Percentiles rank a stretch among this genome's conserved stretches.
Conservation (phyloP, 2,329 filamentous ascomycete genomes). For the Colletotrichum horii region DNA sequence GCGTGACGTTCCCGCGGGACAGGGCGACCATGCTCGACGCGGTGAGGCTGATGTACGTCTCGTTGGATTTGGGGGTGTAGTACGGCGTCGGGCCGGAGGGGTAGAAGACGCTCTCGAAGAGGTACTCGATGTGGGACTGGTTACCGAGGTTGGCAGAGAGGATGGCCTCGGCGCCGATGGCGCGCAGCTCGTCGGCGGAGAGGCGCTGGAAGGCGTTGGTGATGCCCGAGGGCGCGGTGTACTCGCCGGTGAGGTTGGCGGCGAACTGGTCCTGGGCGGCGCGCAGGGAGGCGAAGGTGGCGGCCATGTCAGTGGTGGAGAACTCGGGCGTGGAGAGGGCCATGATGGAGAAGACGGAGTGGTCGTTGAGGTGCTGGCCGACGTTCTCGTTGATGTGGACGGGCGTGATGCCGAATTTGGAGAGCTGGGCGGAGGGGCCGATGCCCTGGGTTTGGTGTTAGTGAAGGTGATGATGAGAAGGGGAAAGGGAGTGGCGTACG, state of each 20-base stretch:
- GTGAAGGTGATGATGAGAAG: rapidly evolving
- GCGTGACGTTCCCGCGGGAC: slow-evolving; percentile 26
- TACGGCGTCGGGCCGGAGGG: slow-evolving; percentile 30
- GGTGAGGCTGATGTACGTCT: slow-evolving; percentile 30
- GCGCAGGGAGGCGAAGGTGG: slow-evolving; percentile 22
- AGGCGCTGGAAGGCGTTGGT: slow-evolving; percentile 29
- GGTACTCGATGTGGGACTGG: slow-evolving; percentile 31
- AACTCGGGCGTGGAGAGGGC: slow-evolving; percentile 26
- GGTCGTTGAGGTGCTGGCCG: slow-evolving; percentile 30
- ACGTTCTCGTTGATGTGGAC: slow-evolving; percentile 28
- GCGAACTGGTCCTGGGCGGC: slow-evolving; percentile 28
- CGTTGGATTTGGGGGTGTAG: slow-evolving; percentile 27
- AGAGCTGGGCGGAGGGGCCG: slow-evolving; percentile 22
- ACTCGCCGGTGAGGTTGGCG: slow-evolving; percentile 24
- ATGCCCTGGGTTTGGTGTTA: slow-evolving; percentile 21
- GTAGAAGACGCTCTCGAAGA: slow-evolving; percentile 31
- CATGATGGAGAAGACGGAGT: slow-evolving; percentile 33
- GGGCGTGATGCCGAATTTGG: slow-evolving; percentile 26
- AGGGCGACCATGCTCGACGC: slow-evolving; percentile 28
- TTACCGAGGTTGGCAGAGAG: slow-evolving; percentile 24
- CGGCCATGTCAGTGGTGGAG: slow-evolving; percentile 27
- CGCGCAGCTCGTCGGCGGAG: slow-evolving; percentile 20
- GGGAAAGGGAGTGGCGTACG: background rate
- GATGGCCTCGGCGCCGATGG: slow-evolving; percentile 26
- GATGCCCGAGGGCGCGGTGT: slow-evolving; percentile 28